phyloP scores from a whole-genome alignment of 108 stramenopile genomes.

The Fragilaria crotonensis region DNA sequence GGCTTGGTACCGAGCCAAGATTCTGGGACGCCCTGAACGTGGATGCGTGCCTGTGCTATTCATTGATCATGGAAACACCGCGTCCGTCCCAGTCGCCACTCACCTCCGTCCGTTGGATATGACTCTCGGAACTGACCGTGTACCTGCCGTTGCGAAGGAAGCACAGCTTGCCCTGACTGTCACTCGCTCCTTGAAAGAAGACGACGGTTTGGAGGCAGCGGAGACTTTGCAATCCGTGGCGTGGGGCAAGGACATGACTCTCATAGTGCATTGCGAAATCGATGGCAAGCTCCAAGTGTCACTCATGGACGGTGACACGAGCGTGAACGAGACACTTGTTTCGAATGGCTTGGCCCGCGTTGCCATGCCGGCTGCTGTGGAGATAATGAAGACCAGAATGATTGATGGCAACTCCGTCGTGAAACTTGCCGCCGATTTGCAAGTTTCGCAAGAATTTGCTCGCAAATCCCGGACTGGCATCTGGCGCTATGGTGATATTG shows the following conservation, averaged over 20 bases:
- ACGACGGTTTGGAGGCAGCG: constrained; percentile 85
- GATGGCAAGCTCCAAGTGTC: constrained; percentile 59
- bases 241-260: constrained; percentile 78
- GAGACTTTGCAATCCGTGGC: constrained; percentile 60
- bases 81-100: constrained; percentile 57
- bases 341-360: constrained; percentile 65
- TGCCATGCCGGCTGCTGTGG: constrained; percentile 42
- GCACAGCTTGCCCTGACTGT: constrained; percentile 66
- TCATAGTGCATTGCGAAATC: constrained; percentile 52
- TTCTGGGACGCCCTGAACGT: constrained; percentile 52
- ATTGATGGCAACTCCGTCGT: constrained; percentile 38
- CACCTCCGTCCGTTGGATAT: constrained; percentile 85
- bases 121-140: constrained; percentile 56
- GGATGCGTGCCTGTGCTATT: constrained; percentile 74
- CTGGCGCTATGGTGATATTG: constrained; percentile 89
- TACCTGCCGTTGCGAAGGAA: constrained; percentile 82
- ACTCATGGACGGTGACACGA: constrained; percentile 42
- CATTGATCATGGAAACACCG: constrained; percentile 96
- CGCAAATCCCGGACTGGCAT: constrained; percentile 72
- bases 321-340: constrained; percentile 70
- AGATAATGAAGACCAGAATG: constrained; percentile 46
- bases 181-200: constrained; percentile 60
- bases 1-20: constrained; percentile 95
- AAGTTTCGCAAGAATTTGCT: constrained; percentile 61
- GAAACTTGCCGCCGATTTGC: constrained; percentile 53